These are phyloP conservation scores for Kodamaea sp. DNA, from an alignment of 1,139 yeast genomes.

Conservation along the genomic window DNA sequence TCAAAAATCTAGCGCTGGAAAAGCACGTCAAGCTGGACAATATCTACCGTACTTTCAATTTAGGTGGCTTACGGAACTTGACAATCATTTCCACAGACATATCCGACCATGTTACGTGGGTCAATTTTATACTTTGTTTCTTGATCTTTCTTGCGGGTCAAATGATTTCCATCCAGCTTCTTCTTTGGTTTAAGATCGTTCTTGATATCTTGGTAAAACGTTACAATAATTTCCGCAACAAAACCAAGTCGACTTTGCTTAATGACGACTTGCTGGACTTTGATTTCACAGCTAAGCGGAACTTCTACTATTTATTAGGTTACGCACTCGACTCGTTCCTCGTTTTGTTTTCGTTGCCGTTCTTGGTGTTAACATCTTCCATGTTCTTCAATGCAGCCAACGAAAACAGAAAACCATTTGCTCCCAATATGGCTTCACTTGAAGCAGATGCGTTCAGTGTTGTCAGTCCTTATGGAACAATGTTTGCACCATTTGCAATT, in stretches of 20 bases:
- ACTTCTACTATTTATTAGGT: slow-evolving; percentile 33
- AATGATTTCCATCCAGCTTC: slow-evolving; percentile 24
- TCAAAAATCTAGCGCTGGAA: slow-evolving; percentile 7
- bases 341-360: slow-evolving; percentile 45
- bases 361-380: slow-evolving; percentile 43
- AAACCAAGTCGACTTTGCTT: slow-evolving; percentile 6
- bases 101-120: slow-evolving; percentile 39
- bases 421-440: slow-evolving; percentile 19
- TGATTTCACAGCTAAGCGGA: slow-evolving; percentile 21
- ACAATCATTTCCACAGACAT: slow-evolving; percentile 29
- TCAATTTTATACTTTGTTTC: slow-evolving; percentile 41
- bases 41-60: slow-evolving; percentile 35
- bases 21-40: slow-evolving; percentile 25
- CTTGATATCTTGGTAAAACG: slow-evolving; percentile 15
- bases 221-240: slow-evolving; percentile 6
- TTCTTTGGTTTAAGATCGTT: slow-evolving; percentile 20
- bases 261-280: slow-evolving; percentile 9
- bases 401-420: slow-evolving; percentile 15
- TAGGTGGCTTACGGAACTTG: slow-evolving; percentile 35
- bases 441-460: slow-evolving; percentile 27
- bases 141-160: slow-evolving; percentile 30
- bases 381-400: slow-evolving; percentile 31
- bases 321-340: slow-evolving; percentile 34
- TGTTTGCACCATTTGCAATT: slow-evolving; percentile 15
- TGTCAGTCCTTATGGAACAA: slow-evolving; percentile 27